phyloP scores from a whole-genome alignment of 495 filamentous ascomycete species.

The Pyrenopolyporus hunteri region DNA sequence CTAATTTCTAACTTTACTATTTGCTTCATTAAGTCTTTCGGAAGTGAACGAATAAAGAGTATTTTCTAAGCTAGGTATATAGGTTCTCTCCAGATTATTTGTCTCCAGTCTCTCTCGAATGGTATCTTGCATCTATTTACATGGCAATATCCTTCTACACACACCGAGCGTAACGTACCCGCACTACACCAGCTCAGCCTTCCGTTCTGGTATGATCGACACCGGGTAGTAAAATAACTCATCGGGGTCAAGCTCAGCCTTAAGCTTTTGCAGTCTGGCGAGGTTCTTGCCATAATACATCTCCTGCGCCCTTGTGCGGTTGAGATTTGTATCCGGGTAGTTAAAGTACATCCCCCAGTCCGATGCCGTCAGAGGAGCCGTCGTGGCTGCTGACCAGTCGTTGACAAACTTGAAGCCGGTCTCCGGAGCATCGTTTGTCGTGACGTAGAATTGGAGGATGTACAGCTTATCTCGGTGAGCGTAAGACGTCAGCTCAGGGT shows the following conservation, averaged over 20 bases:
- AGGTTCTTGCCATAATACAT: constrained; percentile 62
- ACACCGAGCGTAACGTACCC: not conserved
- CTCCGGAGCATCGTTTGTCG: constrained; percentile 38
- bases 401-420: constrained; percentile 47
- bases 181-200: constrained; percentile 10
- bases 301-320: constrained; percentile 45
- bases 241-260: constrained; percentile 59
- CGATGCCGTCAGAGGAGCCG: constrained; percentile 26
- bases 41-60: not conserved
- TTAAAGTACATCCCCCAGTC: constrained; percentile 58
- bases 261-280: constrained; percentile 58
- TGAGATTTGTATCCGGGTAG: constrained; percentile 51
- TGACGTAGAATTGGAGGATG: constrained; percentile 52
- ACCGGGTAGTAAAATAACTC: constrained; percentile 70
- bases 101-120: not conserved
- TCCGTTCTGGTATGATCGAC: constrained; percentile 51
- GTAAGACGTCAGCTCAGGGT: constrained; percentile 43
- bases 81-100: not conserved
- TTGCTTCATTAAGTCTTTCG: too few relatives aligned
- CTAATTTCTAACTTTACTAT: too few relatives aligned
- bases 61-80: not conserved
- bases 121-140: constrained; percentile 27
- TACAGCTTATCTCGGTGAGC: constrained; percentile 52
- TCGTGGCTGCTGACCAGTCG: constrained; percentile 49
- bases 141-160: not conserved